phyloP scores from a whole-genome alignment of 169 alveolate species.

The Hepatocystis sp. region DNA sequence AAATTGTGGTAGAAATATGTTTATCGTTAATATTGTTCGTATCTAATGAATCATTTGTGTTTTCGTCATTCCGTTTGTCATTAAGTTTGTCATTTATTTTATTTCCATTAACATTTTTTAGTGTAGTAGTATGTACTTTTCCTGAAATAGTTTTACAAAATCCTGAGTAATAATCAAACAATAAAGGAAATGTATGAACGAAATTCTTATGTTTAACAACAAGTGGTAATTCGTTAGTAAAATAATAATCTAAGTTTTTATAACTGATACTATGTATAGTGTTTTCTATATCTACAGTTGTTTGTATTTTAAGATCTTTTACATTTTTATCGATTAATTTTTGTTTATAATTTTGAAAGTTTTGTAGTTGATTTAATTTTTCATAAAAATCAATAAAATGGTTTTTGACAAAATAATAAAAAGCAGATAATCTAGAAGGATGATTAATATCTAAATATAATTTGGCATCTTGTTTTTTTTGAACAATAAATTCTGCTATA shows the following conservation, averaged over 20 bases:
- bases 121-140: not conserved
- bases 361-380: constrained; percentile 20
- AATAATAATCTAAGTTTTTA: constrained; percentile 41
- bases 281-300: not conserved
- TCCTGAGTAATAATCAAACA: constrained; percentile 48
- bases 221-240: constrained; percentile 45
- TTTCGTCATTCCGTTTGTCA: constrained; percentile 2
- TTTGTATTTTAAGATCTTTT: constrained; percentile 9
- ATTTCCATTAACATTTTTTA: not conserved
- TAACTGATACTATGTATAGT: not conserved
- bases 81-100: too few species aligned
- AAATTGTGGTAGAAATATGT: constrained; percentile 76
- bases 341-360: constrained; percentile 64
- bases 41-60: not conserved
- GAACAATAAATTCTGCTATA: constrained; percentile 64
- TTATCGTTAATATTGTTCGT: not conserved
- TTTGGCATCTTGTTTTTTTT: constrained; percentile 72
- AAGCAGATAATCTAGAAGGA: constrained; percentile 85
- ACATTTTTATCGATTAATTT: constrained; percentile 28
- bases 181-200: constrained; percentile 63
- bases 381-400: constrained; percentile 77
- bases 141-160: constrained; percentile 2
- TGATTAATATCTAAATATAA: constrained; percentile 76
- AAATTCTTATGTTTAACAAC: constrained; percentile 65
- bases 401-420: constrained; percentile 82